Percentiles rank a stretch among this genome's conserved stretches.
Conservation (phyloP, 148 eudicot species). For the Nyssa sinensis region DNA sequence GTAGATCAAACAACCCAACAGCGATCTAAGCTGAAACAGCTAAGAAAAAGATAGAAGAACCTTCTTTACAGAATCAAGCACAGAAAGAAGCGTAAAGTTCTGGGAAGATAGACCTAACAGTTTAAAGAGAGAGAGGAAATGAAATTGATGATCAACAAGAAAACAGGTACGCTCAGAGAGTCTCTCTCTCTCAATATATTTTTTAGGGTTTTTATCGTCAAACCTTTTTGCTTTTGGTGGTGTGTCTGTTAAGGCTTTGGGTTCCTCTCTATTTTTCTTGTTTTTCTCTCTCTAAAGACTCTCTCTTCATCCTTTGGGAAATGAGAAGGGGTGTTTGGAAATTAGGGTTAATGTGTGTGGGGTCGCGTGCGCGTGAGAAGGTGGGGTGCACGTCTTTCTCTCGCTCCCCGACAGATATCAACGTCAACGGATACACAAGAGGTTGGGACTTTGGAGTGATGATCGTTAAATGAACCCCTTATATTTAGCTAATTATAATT, state of each 20-base stretch:
- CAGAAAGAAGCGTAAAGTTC: neutral
- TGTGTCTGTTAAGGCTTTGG: slow-evolving; percentile 7
- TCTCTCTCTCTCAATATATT: neutral
- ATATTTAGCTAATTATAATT: no score
- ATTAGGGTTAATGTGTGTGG: neutral
- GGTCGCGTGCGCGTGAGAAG: neutral
- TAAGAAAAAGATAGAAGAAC: neutral
- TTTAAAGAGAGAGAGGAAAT: neutral
- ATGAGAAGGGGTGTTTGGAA: neutral
- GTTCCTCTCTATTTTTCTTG: neutral
- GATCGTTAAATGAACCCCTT: neutral
- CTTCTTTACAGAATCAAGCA: neutral
- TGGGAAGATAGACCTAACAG: neutral
- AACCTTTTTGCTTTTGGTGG: neutral
- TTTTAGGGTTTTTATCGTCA: neutral
- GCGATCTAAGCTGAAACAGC: neutral
- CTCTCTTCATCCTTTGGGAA: neutral
- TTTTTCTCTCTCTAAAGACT: slow-evolving; percentile 7
- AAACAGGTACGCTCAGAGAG: neutral
- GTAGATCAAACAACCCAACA: neutral
- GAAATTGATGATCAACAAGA: neutral
- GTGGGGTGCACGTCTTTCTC: neutral
- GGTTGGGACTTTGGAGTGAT: neutral
- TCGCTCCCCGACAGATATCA: neutral
- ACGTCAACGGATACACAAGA: neutral